Conservation (phyloP, 83 land plant genomes). For the Thuja plicata region DNA sequence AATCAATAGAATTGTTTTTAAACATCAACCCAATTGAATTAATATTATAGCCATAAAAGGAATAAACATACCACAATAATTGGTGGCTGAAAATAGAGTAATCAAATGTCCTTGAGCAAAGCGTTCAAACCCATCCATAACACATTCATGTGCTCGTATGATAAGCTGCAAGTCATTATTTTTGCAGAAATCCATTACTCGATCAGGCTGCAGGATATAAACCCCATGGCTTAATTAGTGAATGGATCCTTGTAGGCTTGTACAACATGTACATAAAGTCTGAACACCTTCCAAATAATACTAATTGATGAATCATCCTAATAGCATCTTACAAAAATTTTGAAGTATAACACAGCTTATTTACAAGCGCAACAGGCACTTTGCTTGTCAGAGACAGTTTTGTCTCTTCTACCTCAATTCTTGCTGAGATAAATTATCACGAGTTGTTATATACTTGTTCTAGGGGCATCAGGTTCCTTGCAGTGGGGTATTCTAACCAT, state of each 20-base stretch:
- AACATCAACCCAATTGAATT: background rate
- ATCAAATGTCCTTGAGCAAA: slow-evolving; percentile 35
- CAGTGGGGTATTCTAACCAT: background rate
- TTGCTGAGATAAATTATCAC: background rate
- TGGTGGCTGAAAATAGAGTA: slow-evolving; percentile 34
- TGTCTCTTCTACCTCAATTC: background rate
- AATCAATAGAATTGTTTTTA: background rate
- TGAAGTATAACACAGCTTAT: background rate
- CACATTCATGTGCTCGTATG: slow-evolving; percentile 32
- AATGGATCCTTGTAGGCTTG: background rate
- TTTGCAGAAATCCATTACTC: slow-evolving; percentile 33
- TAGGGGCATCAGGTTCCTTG: background rate
- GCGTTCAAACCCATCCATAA: slow-evolving; percentile 26
- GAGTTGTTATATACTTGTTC: background rate
- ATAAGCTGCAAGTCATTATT: slow-evolving; percentile 28
- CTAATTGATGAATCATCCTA: background rate
- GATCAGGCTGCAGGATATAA: slow-evolving; percentile 23
- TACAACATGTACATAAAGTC: background rate
- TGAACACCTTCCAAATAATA: background rate
- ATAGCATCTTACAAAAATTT: background rate
- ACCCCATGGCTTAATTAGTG: background rate
- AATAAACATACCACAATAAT: slow-evolving; percentile 25
- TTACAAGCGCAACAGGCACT: background rate
- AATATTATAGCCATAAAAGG: background rate
- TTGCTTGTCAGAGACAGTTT: background rate